Evolutionary conservation across 768 basidiomycete species (phyloP), one percentile per base, ranked within the genome.

Genomic region (Calocybe indica): DNA sequence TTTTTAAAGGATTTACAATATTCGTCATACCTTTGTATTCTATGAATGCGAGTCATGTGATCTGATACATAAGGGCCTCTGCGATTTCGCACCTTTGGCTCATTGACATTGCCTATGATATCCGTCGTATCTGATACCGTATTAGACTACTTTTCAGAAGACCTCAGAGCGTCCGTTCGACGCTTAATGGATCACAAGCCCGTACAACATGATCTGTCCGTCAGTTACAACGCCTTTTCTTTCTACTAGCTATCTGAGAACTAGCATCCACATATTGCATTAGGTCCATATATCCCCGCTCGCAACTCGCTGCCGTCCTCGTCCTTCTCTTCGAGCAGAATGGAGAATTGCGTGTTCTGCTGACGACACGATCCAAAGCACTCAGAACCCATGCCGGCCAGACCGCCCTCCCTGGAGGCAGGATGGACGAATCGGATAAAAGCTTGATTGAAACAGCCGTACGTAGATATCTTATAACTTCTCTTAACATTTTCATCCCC

Each of bases 371-470:
- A 7, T 88, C 91, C 5, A 91, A 87, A 62, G 59, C 68, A 2
- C 71, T 91, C 8, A 70, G 87, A 29, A 79, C 83, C 0, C 88
- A 91, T 62, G 82, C 88, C 3, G 88, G 86, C 12, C 83, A 91
- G 59, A 89, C 88, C 3, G 89, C 90, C 1, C 62, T 92, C 0
- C 91, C 91, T 0, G 91, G 91, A 11, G 91, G 91, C 3, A 88
- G 83, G 57, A 72, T 76, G 34, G 91, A 93, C 52, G 73, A 76
- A 3, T 70, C 61, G 3, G 92, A 95, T 62, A 54, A 56, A 1
- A 75, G 76, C 59, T 68, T 87, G 2, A 64, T 83, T 7, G 65
- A 76, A 37, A 89, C 92, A 38, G 92, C 92, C 12, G 92, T 93
- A 62, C 63, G 87, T 64, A 13, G 45, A 43, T 42, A 22, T 13